Percentiles rank a stretch among this genome's conserved stretches.
Evolutionary conservation across 495 filamentous ascomycete species (phyloP).

Genomic region (Xylaria sp.): DNA sequence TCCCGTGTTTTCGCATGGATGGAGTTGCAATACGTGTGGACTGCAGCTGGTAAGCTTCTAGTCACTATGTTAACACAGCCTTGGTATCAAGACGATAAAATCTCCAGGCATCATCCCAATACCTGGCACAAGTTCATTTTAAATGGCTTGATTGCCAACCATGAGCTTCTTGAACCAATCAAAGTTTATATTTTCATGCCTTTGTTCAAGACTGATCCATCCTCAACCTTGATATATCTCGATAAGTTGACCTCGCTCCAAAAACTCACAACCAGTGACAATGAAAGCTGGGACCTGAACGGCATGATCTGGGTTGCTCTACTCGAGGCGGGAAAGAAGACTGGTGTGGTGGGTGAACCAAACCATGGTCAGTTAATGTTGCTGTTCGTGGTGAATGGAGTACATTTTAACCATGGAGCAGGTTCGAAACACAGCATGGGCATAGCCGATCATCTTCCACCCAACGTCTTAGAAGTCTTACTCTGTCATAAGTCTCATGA

Average conservation of each 20-base stretch:
- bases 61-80: slow-evolving; percentile 61
- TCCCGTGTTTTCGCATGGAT: slow-evolving; percentile 66
- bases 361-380: slow-evolving; percentile 56
- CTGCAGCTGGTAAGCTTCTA: slow-evolving; percentile 69
- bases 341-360: slow-evolving; percentile 75
- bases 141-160: slow-evolving; percentile 52
- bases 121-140: slow-evolving; percentile 59
- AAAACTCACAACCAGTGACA: slow-evolving; percentile 49
- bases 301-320: slow-evolving; percentile 70
- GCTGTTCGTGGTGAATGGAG: neutral
- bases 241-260: slow-evolving; percentile 47
- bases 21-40: slow-evolving; percentile 64
- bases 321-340: slow-evolving; percentile 79
- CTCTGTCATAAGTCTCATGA: slow-evolving; percentile 67
- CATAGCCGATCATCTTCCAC: slow-evolving; percentile 27
- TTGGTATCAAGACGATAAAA: slow-evolving; percentile 38
- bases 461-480: slow-evolving; percentile 54
- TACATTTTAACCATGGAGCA: slow-evolving; percentile 22
- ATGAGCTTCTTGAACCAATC: slow-evolving; percentile 66
- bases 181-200: slow-evolving; percentile 76
- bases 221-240: slow-evolving; percentile 64
- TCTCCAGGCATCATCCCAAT: slow-evolving; percentile 42
- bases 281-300: slow-evolving; percentile 55
- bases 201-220: slow-evolving; percentile 67
- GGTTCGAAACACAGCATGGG: slow-evolving; percentile 23